Conservation (phyloP, 768 basidiomycete genomes). For the Amanita molliuscula region DNA sequence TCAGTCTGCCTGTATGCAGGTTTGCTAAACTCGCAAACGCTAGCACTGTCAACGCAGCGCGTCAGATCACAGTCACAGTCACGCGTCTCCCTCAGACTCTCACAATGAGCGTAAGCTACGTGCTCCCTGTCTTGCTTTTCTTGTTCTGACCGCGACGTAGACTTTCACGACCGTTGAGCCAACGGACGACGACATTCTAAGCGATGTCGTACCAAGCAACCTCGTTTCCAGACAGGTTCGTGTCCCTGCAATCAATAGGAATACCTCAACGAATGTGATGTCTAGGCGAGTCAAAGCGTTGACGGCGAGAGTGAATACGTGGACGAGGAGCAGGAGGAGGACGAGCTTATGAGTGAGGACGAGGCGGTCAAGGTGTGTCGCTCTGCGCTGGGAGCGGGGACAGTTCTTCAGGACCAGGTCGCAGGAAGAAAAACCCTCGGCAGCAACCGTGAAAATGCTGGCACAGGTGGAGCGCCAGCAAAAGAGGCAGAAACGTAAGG, state of each 20-base stretch:
- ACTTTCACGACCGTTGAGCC: conserved; percentile 28
- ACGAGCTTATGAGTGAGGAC: conserved; percentile 49
- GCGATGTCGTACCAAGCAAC: conserved; percentile 85
- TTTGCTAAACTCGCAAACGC: no score
- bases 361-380: conserved; percentile 23
- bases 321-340: conserved; percentile 46
- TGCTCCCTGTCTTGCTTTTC: background rate
- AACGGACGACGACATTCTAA: conserved; percentile 73
- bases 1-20: no score
- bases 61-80: conserved; percentile 7
- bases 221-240: conserved; percentile 82
- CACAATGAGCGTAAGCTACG: conserved; percentile 15
- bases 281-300: conserved; percentile 51
- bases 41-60: no score
- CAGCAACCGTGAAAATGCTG: conserved; percentile 22
- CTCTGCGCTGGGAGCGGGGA: background rate
- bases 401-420: conserved; percentile 4
- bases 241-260: background rate
- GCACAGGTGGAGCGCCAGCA: conserved; percentile 21
- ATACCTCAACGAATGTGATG: background rate
- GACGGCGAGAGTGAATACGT: conserved; percentile 73
- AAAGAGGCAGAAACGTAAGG: conserved; percentile 46
- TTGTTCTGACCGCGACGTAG: conserved; percentile 12
- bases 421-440: conserved; percentile 13
- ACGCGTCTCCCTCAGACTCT: background rate